Evolutionary conservation across 768 basidiomycete species (phyloP).

Genomic region (Dentipellis fragilis): DNA sequence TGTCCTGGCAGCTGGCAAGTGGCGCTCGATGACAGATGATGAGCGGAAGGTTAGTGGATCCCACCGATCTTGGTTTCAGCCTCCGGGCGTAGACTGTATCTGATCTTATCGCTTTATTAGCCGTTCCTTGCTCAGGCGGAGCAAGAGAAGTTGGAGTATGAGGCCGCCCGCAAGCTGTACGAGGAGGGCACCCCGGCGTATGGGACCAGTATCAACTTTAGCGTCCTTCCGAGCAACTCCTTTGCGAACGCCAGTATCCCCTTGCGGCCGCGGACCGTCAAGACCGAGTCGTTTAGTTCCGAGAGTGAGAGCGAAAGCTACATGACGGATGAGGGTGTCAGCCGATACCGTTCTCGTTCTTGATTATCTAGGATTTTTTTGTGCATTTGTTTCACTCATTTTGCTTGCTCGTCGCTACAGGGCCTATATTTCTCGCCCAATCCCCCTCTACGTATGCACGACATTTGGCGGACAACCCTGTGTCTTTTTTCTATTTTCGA

Average conservation of each 20-base stretch:
- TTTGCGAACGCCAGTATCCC: conserved; percentile 30
- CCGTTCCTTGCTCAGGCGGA: conserved; percentile 91
- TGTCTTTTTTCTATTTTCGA: neutral
- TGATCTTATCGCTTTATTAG: conserved; percentile 28
- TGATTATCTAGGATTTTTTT: neutral
- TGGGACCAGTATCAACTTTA: conserved; percentile 73
- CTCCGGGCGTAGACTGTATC: conserved; percentile 5
- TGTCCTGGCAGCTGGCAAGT: conserved; percentile 85
- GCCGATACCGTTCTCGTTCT: neutral
- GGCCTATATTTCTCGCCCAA: conserved; percentile 2
- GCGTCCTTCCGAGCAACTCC: conserved; percentile 64
- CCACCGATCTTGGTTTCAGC: conserved; percentile 9
- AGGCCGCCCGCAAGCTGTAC: conserved; percentile 74
- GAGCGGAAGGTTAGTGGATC: conserved; percentile 68
- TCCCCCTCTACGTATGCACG: neutral
- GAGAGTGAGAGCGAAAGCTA: conserved; percentile 62
- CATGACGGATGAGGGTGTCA: conserved; percentile 5
- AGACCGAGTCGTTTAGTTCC: conserved; percentile 44
- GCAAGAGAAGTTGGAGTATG: conserved; percentile 92
- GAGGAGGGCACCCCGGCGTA: conserved; percentile 71
- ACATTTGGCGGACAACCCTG: neutral
- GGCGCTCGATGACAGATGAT: conserved; percentile 88
- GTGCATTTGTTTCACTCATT: conserved; percentile 1
- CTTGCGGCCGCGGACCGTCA: conserved; percentile 33
- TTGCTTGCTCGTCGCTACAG: conserved; percentile 6